Evolutionary conservation across 768 basidiomycete species (phyloP).

Genomic region (Agrocybe praecox): DNA sequence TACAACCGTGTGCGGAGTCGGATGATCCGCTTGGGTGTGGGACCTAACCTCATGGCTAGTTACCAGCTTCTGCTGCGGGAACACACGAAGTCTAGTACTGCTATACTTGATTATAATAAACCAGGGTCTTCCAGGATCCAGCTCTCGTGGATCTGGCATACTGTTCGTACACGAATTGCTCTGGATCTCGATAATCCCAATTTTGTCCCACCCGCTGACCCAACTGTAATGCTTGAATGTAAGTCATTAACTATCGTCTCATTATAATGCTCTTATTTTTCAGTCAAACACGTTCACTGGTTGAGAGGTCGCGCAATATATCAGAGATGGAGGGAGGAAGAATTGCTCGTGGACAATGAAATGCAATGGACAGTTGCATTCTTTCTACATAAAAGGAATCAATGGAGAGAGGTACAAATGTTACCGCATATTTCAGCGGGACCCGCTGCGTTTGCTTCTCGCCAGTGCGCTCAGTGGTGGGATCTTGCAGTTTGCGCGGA

Average conservation of each 20-base stretch:
- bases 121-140: neutral
- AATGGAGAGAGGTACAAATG: neutral
- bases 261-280: too few species aligned
- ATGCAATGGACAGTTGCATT: neutral
- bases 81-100: neutral
- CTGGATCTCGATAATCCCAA: neutral
- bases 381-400: neutral
- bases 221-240: neutral
- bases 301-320: neutral
- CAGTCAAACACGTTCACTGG: constrained; percentile 1
- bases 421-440: too few species aligned
- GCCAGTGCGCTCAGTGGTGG: too few species aligned
- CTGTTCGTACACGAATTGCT: neutral
- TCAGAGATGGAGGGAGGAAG: neutral
- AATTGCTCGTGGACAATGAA: neutral
- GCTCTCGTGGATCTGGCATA: constrained; percentile 1
- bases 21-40: neutral
- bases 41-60: neutral
- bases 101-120: neutral
- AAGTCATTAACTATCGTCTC: neutral
- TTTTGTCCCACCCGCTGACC: neutral
- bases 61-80: neutral
- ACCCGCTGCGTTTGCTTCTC: too few species aligned
- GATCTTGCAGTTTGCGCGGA: too few species aligned
- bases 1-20: neutral